Conservation (phyloP, 805 yeast genomes). For the Torulaspora microellipsoides region DNA sequence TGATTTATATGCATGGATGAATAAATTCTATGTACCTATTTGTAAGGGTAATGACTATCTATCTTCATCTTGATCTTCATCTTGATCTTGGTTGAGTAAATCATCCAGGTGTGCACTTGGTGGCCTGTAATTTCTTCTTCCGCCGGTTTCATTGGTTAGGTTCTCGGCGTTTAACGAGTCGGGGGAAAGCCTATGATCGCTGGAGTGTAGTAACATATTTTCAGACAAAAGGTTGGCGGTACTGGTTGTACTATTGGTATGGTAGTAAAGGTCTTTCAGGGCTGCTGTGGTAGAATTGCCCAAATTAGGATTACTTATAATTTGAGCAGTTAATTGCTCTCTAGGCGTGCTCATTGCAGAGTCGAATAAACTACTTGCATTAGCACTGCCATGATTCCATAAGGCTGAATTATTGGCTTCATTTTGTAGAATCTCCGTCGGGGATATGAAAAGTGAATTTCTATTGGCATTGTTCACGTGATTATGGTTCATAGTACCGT, state of each 20-base stretch:
- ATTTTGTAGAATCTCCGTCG: constrained; percentile 40
- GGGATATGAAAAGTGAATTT: constrained; percentile 49
- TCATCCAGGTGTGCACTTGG: constrained; percentile 49
- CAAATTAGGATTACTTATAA: constrained; percentile 3
- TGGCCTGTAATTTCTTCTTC: constrained; percentile 35
- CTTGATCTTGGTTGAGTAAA: constrained; percentile 34
- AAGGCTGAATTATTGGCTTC: constrained; percentile 12
- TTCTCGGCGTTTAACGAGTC: no score
- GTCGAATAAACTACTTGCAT: constrained; percentile 9
- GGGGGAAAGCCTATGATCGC: no score
- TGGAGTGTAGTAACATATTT: no score
- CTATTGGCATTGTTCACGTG: constrained; percentile 24
- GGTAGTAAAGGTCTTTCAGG: background rate
- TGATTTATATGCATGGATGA: background rate
- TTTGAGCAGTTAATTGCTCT: constrained; percentile 9
- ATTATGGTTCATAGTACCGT: constrained; percentile 11
- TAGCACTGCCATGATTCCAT: constrained; percentile 5
- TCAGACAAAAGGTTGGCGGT: background rate
- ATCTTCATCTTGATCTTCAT: constrained; percentile 2
- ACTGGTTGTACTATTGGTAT: background rate
- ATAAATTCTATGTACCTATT: background rate
- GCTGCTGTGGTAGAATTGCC: background rate
- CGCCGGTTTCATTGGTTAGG: background rate
- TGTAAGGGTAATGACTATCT: background rate
- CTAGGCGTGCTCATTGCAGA: constrained; percentile 15